phyloP scores from a whole-genome alignment of 2,329 filamentous ascomycete genomes.

The Orbilia oligospora region DNA sequence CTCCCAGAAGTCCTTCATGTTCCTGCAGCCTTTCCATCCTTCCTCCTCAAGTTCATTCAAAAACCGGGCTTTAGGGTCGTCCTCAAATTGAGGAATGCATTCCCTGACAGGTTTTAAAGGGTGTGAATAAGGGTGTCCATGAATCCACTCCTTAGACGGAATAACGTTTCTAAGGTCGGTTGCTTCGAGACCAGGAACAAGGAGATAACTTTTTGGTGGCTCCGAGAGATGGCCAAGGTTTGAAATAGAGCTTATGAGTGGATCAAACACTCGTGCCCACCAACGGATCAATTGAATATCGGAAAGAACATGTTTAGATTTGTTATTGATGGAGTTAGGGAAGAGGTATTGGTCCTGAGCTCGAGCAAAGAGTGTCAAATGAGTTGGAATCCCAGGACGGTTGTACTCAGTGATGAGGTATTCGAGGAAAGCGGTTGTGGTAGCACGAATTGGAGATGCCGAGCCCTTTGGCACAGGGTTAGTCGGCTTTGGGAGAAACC shows the following conservation, averaged over 20 bases:
- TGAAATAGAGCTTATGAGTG: conserved; percentile 72
- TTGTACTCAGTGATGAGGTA: conserved; percentile 80
- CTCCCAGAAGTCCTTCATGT: conserved; percentile 96
- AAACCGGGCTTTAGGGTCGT: conserved; percentile 94
- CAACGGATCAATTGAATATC: conserved; percentile 91
- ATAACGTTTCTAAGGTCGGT: conserved; percentile 85
- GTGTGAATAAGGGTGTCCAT: conserved; percentile 78
- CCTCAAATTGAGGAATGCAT: conserved; percentile 89
- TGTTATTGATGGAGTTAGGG: conserved; percentile 88
- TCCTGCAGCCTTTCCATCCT: conserved; percentile 86
- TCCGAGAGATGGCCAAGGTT: conserved; percentile 64
- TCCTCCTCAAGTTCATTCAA: conserved; percentile 86
- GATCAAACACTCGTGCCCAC: conserved; percentile 93
- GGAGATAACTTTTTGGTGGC: conserved; percentile 76
- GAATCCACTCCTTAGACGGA: conserved; percentile 76
- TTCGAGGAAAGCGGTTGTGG: conserved; percentile 81
- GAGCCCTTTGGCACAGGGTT: conserved; percentile 39
- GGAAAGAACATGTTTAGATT: conserved; percentile 89
- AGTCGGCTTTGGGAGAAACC: conserved; percentile 74
- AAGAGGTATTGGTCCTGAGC: conserved; percentile 96
- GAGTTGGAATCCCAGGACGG: conserved; percentile 77
- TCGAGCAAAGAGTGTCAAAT: conserved; percentile 87
- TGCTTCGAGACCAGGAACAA: conserved; percentile 88
- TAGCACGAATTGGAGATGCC: conserved; percentile 78
- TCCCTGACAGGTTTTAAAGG: conserved; percentile 63